Conservation (phyloP, 2,329 filamentous ascomycete species). For the Colletotrichum coccodes region DNA sequence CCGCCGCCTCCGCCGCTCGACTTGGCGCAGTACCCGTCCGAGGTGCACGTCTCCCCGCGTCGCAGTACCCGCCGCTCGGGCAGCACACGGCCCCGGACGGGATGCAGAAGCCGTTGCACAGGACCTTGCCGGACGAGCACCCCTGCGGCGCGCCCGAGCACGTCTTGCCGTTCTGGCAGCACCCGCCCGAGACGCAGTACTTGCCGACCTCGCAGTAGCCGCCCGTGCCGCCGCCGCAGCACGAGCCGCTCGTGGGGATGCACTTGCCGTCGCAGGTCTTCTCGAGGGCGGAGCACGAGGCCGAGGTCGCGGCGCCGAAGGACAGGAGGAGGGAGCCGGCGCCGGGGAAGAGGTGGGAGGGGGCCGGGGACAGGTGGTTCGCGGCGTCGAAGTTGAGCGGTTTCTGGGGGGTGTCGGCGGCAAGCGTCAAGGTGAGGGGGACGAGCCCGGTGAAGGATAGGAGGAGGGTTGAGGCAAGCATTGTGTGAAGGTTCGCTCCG, state of each 20-base stretch:
- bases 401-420: background rate
- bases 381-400: slow-evolving; percentile 1
- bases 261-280: slow-evolving; percentile 43
- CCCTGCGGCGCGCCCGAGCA: slow-evolving; percentile 42
- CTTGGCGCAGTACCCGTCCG: slow-evolving; percentile 35
- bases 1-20: slow-evolving; percentile 31
- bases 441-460: background rate
- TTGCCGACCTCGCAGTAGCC: slow-evolving; percentile 44
- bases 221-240: slow-evolving; percentile 41
- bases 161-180: slow-evolving; percentile 43
- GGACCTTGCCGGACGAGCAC: slow-evolving; percentile 38
- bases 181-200: slow-evolving; percentile 43
- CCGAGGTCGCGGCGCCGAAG: slow-evolving; percentile 27
- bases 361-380: background rate
- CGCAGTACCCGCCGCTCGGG: slow-evolving; percentile 40
- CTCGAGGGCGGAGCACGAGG: slow-evolving; percentile 36
- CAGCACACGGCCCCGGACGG: slow-evolving; percentile 45
- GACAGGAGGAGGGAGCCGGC: slow-evolving; percentile 34
- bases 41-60: slow-evolving; percentile 41
- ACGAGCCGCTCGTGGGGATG: slow-evolving; percentile 41
- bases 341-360: slow-evolving; percentile 34
- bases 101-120: slow-evolving; percentile 44
- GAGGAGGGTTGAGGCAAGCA: background rate
- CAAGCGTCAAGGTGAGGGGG: background rate
- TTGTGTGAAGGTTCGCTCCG: background rate